A percentile compares a stretch with the other conserved stretches of the same genome.
phyloP scores from a whole-genome alignment of 202 grass and related monocot genomes.

The Dendrocalamus latiflorus region DNA sequence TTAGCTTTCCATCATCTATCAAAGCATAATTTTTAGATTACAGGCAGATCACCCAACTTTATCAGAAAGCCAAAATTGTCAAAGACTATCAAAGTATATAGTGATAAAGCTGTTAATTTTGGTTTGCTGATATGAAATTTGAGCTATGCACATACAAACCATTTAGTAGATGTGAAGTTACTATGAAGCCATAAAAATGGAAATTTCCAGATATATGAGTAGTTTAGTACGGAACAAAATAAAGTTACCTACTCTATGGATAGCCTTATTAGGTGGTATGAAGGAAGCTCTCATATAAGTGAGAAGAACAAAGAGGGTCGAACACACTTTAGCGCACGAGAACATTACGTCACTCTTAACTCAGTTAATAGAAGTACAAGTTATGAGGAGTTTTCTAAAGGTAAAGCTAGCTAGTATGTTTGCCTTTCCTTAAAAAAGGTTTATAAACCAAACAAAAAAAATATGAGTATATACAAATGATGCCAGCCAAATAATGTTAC shows the following conservation, averaged over 20 bases:
- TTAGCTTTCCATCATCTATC: not conserved
- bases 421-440: constrained; percentile 1
- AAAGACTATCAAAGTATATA: not conserved
- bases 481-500: constrained; percentile 30
- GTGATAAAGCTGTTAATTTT: not conserved
- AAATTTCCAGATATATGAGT: not conserved
- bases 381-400: not conserved
- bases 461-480: not conserved
- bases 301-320: not conserved
- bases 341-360: not conserved
- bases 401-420: not conserved
- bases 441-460: constrained; percentile 4
- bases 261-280: not conserved
- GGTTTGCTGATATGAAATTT: not conserved
- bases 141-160: not conserved
- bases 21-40: not conserved
- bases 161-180: not conserved
- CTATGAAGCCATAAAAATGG: not conserved
- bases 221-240: constrained; percentile 1
- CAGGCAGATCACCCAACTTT: not conserved
- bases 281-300: not conserved
- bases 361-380: not conserved
- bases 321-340: not conserved
- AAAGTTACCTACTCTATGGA: not conserved
- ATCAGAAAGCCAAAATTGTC: not conserved